Evolutionary conservation across 1,284 basidiomycete species (phyloP).

Genomic region (Somion occarium): DNA sequence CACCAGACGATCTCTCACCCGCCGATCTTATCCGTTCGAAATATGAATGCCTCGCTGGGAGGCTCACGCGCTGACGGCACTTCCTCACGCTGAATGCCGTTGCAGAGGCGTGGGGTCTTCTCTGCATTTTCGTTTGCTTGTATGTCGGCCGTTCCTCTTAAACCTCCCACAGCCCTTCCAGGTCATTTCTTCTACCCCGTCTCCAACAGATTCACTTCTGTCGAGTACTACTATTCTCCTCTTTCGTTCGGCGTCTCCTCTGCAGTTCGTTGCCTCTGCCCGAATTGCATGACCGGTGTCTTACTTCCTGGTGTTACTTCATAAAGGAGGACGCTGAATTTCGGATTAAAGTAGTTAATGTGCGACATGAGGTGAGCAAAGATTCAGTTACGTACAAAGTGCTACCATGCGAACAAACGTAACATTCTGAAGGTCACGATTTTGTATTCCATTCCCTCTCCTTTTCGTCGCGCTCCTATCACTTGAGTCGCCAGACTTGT

Average conservation of each 20-base stretch:
- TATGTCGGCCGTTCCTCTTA: neutral
- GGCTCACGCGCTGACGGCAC: conserved; percentile 1
- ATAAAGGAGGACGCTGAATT: neutral
- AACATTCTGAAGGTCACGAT: neutral
- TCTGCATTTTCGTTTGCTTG: neutral
- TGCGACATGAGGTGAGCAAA: neutral
- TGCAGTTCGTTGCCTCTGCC: neutral
- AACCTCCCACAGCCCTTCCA: neutral
- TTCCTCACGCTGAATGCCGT: neutral
- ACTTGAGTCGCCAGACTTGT: neutral
- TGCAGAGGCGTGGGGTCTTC: neutral
- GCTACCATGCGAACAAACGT: neutral
- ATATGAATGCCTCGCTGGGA: neutral
- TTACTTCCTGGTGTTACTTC: neutral
- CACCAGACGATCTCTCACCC: neutral
- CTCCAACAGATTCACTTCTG: neutral
- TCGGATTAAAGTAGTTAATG: neutral
- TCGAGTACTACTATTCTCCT: neutral
- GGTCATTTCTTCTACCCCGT: neutral
- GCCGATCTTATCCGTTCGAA: neutral
- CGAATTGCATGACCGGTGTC: neutral
- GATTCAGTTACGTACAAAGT: neutral
- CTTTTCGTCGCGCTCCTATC: neutral
- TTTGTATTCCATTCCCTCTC: neutral
- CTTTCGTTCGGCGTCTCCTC: neutral